These are phyloP conservation scores for Penicillium sp. DNA, from an alignment of 2,329 filamentous ascomycete genomes.

Conservation along the genomic window DNA sequence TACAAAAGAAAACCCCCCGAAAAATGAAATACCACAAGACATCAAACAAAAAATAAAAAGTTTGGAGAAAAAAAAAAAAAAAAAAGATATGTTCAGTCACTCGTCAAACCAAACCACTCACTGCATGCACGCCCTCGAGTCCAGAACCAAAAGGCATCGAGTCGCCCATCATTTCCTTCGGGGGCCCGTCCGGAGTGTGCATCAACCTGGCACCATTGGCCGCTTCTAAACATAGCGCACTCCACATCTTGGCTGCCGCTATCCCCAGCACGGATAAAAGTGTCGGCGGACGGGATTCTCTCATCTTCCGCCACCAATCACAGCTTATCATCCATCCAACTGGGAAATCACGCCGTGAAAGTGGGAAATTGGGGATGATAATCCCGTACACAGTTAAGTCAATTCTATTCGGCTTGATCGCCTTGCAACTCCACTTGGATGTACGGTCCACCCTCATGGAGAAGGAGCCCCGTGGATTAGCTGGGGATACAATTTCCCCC, in stretches of 20 bases:
- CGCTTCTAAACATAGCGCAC: constrained; percentile 30
- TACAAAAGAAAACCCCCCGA: background rate
- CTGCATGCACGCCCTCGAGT: background rate
- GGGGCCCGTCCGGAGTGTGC: constrained; percentile 7
- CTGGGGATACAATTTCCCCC: background rate
- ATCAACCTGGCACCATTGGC: constrained; percentile 18
- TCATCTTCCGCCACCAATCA: constrained; percentile 19
- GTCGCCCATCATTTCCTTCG: constrained; percentile 10
- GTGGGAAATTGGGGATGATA: constrained; percentile 12
- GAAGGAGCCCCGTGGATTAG: background rate
- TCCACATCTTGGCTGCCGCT: constrained; percentile 9
- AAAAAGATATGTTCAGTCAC: background rate
- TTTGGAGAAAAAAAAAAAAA: background rate
- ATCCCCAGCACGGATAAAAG: constrained; percentile 5
- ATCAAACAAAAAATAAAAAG: no score
- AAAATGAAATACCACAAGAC: background rate
- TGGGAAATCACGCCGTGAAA: constrained; percentile 5
- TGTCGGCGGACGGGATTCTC: background rate
- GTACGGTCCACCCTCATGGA: background rate
- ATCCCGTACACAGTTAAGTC: background rate
- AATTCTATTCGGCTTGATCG: constrained; percentile 3
- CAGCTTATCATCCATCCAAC: background rate
- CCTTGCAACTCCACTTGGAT: background rate
- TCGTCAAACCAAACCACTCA: background rate
- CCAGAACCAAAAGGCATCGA: constrained; percentile 1